Base-by-base conservation (phyloP, 495 filamentous ascomycete genomes). In the Pseudoneurospora amorphoporcata region DNA sequence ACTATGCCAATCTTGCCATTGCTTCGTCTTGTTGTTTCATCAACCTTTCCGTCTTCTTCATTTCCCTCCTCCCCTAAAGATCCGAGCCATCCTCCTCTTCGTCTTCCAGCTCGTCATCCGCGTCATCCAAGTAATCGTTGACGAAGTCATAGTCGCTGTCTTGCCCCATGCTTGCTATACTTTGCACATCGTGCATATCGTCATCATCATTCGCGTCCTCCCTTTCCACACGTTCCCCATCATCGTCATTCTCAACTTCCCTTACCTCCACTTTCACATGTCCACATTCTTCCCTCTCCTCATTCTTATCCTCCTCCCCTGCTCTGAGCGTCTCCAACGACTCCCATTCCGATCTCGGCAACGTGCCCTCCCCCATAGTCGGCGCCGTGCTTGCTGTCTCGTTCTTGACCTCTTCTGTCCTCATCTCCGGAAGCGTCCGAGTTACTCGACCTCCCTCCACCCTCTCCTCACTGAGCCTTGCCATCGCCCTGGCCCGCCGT, bases 91-190 rank as follows among this genome's bases (percentile, higher is more conserved):
- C 53, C 6, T 79, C 77, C 53, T 77, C 75, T 8, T 80, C 82
- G 16, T 83, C 78, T 10, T 78, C 74, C 14, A 87, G 78, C 70
- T 87, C 79, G 14, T 79, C 80, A 35, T 82, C 79, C 2, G 79
- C 79, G 8, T 83, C 83, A 45, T 83, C 82, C 8, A 83, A 16
- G 14, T 17, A 35, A 16, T 65, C 53, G 7, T 65, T 14, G 14
- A 65, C 14, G 1, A 65, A 65, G 14, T 65, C 53, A 65, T 65
- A 65, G 4, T 58, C 47, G 23, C 53, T 65, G 53, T 65, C 29
- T 19, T 61, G 4, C 5, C 12, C 53, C 1, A 17, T 7, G 53
- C 53, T 65, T 37, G 29, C 14, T 12, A 65, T 29, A 37, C 53
- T 65, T 37, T 35, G 5, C 12, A 65, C 29, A 37, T 37, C 53